Base-by-base conservation (phyloP, 495 filamentous ascomycete species). In the Penicillium herquei region DNA sequence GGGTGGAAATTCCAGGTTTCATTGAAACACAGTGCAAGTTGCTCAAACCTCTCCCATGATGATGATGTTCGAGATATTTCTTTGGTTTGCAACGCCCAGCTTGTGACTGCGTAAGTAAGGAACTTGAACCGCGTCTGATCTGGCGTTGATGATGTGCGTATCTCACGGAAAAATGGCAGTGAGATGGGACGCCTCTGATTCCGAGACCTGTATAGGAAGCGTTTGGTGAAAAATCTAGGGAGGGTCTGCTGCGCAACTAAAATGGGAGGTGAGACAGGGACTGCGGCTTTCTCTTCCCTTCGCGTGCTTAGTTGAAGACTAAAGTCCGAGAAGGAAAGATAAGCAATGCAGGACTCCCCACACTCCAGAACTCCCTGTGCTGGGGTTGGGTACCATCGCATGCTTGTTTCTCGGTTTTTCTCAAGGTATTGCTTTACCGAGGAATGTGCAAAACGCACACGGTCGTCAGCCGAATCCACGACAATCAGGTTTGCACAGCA, bases 361-460 rank as follows among this genome's bases (percentile, higher is more conserved):
- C 61, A 67, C 16, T 64, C 47, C 3, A 62, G 30, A n/a, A 54
- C n/a, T 1, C 60, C 64, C 7, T 55, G 9, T 9, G 51, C 47
- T 33, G 21, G 31, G 31, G 33, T 37, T 10, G 52, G 58, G 42
- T 56, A 59, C 12, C 14, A 35, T 10, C n/a, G 14, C 26, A 50
- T 52, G 21, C 12, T 32, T 42, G 39, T 57, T 21, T 26, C 9
- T 26, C 41, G 41, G 13, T 16, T 35, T 7, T 59, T 55, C 7
- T 56, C 41, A 21, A 73, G 59, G 58, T 59, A 71, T 52, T 67
- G 59, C 30, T 51, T 63, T 7, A 70, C 59, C n/a, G 72, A 70
- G 8, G 69, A 49, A 58, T 74, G 71, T 33, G 67, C 70, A 30
- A 73, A 72, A 11, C 66, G 69, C 9, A 68, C 65, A 33, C 47